phyloP scores from a whole-genome alignment of 2,329 filamentous ascomycete species.

The Basipetospora chlamydospora region DNA sequence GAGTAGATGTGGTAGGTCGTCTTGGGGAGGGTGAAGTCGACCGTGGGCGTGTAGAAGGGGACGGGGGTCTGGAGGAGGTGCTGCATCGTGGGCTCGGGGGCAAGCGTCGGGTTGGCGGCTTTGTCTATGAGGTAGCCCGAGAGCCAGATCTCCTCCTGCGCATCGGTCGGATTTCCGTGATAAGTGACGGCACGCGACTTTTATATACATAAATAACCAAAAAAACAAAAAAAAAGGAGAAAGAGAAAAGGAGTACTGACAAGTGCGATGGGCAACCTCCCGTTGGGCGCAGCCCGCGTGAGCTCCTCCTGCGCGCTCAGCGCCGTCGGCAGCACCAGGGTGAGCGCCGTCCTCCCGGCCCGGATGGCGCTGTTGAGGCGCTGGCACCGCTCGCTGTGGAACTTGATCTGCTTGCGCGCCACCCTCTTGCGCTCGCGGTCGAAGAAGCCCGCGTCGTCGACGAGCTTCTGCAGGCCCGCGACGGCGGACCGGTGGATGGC shows the following conservation, averaged over 20 bases:
- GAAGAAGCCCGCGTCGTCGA: background rate
- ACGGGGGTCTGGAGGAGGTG: conserved; percentile 1
- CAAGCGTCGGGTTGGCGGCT: background rate
- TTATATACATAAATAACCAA: too few species aligned
- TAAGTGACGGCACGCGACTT: too few species aligned
- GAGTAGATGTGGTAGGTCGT: conserved; percentile 1
- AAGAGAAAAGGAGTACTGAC: background rate
- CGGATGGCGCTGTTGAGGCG: background rate
- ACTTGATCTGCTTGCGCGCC: conserved; percentile 1
- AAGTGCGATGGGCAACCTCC: background rate
- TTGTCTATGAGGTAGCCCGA: background rate
- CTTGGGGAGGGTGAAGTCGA: background rate
- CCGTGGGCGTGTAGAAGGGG: background rate
- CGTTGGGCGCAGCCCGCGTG: background rate
- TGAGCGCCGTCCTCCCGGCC: background rate
- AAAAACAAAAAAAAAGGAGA: too few species aligned
- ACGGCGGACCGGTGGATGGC: background rate
- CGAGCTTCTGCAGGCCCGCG: background rate
- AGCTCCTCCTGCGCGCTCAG: background rate
- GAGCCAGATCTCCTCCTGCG: background rate
- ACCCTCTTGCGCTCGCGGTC: conserved; percentile 1
- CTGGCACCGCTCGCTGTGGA: background rate
- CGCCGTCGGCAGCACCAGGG: background rate
- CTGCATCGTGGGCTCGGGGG: background rate
- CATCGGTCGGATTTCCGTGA: background rate